These are phyloP conservation scores for Sicyos edulis DNA, from an alignment of 306 rosid species.

Conservation along the genomic window DNA sequence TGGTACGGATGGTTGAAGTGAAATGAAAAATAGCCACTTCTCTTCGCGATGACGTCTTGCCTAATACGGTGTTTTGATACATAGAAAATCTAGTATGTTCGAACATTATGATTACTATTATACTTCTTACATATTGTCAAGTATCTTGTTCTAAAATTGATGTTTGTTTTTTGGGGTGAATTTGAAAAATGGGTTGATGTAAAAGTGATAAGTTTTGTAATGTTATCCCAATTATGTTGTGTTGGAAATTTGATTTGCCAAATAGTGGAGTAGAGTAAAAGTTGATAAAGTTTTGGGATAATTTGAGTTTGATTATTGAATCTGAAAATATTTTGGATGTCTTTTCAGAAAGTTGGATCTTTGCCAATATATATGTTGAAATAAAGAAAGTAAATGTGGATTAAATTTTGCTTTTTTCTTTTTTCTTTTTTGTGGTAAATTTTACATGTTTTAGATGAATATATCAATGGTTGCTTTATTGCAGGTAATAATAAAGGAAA, in stretches of 20 bases:
- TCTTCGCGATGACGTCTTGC: too few relatives aligned
- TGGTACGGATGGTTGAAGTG: too few relatives aligned
- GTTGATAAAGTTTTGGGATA: not conserved
- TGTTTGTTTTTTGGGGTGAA: not conserved
- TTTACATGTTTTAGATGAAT: not conserved
- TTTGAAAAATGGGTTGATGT: not conserved
- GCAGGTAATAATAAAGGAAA: slow-evolving; percentile 20
- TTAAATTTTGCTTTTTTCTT: not conserved
- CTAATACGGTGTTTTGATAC: too few relatives aligned
- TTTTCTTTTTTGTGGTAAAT: not conserved
- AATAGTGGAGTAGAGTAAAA: not conserved
- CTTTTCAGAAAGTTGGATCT: not conserved
- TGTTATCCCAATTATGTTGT: not conserved
- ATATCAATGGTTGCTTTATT: slow-evolving; percentile 2
- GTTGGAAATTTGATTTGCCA: not conserved
- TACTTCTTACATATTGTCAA: too few relatives aligned
- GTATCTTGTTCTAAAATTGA: too few relatives aligned
- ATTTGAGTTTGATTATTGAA: not conserved
- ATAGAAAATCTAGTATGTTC: too few relatives aligned
- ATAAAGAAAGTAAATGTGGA: not conserved
- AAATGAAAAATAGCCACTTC: too few relatives aligned
- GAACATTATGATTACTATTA: too few relatives aligned
- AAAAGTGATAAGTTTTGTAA: not conserved
- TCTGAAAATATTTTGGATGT: not conserved
- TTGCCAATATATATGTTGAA: not conserved